Evolutionary conservation across 441 rosid genomes (phyloP), one percentile per base, ranked within the genome.

Genomic region (Hura crepitans): DNA sequence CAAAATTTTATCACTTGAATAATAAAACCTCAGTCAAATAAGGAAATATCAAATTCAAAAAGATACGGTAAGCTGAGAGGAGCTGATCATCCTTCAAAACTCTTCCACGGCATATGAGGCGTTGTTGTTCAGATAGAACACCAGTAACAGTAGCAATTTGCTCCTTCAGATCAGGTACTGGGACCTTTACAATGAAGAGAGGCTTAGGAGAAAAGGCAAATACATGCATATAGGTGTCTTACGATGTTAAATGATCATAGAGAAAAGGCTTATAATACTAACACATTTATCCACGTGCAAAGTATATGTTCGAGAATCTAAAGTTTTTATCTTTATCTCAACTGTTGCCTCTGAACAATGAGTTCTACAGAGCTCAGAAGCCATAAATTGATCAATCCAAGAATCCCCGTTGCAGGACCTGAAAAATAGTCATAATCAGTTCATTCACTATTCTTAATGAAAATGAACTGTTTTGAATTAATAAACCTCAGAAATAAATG

Each of bases 51-150:
- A 35, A 2, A 35, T 8, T 35, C 58, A 35, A 45, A 80, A 83
- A 91, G 94, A 94, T 94, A 92, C 98, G 97, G 66, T 92, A 92
- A 11, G 98, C 98, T 80, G 98, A 94, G 55, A 94, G 86, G 23
- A 94, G 91, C 68, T 94, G 97, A 77, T 94, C 98, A 68, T 94
- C 98, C 78, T 86, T 94, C 70, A 94, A 70, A 64, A 94, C 96
- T 81, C 85, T 87, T 72, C 98, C 98, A 18, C 96, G 96, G 72
- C 97, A 94, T 77, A 94, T 91, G 71, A 94, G 76, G 37, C 97
- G 89, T 53, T 94, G 98, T 77, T 92, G 96, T 66, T 94, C 97
- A 6, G 97, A 87, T 60, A 92, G 80, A 43, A 92, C 96, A 12
- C 98, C 97, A 46, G 98, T 94, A 45, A 89, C 86, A 23, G 93